A percentile compares a stretch with the other conserved stretches of the same genome.
Conservation (phyloP, 2,329 filamentous ascomycete species). For the Zopfia rhizophila region DNA sequence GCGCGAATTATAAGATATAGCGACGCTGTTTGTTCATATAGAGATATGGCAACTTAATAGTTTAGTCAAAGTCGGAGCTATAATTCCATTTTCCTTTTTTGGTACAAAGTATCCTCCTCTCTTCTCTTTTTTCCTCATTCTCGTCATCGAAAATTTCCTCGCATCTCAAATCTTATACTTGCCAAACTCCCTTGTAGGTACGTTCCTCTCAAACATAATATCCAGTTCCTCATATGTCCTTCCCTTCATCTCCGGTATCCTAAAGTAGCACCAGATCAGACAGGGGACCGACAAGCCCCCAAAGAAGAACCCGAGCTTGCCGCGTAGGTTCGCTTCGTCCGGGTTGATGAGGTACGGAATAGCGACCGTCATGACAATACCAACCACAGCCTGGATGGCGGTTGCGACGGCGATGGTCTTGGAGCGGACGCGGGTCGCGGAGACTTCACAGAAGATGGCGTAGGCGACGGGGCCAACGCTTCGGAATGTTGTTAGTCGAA, state of each 20-base stretch:
- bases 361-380: slow-evolving; percentile 52
- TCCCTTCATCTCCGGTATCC: slow-evolving; percentile 54
- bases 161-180: slow-evolving; percentile 24
- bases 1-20: no score
- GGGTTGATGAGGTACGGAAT: slow-evolving; percentile 57
- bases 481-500: slow-evolving; percentile 44
- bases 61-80: no score
- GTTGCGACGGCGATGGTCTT: slow-evolving; percentile 85
- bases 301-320: slow-evolving; percentile 57
- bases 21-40: no score
- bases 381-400: slow-evolving; percentile 52
- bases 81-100: no score
- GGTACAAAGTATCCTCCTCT: no score
- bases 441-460: slow-evolving; percentile 83
- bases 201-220: slow-evolving; percentile 52
- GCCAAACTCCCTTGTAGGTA: slow-evolving; percentile 47
- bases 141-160: no score
- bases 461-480: slow-evolving; percentile 89
- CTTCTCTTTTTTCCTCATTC: no score
- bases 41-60: no score
- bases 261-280: slow-evolving; percentile 50
- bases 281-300: slow-evolving; percentile 47
- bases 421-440: slow-evolving; percentile 81
- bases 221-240: slow-evolving; percentile 57
- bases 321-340: slow-evolving; percentile 51